Percentiles rank a stretch among this genome's conserved stretches.
These are phyloP conservation scores for Lunasporangiospora selenospora DNA, from an alignment of 192 early-diverging fungal genomes.

Conservation along the genomic window DNA sequence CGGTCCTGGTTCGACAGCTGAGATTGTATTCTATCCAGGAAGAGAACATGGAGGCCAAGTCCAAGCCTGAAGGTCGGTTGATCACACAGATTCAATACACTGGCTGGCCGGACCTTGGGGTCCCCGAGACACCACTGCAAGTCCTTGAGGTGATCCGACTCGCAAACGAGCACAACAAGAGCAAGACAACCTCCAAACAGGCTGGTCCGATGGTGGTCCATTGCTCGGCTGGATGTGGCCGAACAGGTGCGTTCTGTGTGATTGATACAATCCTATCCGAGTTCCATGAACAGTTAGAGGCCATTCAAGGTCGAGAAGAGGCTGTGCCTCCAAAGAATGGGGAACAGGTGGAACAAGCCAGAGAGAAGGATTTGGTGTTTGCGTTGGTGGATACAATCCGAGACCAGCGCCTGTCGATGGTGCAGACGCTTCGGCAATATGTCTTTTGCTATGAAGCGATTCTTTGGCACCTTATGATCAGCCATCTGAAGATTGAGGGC, in stretches of 20 bases:
- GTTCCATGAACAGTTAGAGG: too few species aligned
- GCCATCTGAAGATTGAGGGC: slow-evolving; percentile 20
- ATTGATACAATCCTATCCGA: slow-evolving; percentile 58
- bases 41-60: slow-evolving; percentile 15
- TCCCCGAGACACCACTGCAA: slow-evolving; percentile 60
- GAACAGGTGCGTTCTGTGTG: slow-evolving; percentile 67
- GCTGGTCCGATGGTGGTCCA: slow-evolving; percentile 48
- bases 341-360: slow-evolving; percentile 39
- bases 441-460: slow-evolving; percentile 86
- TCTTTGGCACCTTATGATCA: slow-evolving; percentile 53
- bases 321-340: slow-evolving; percentile 11
- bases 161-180: slow-evolving; percentile 17
- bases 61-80: slow-evolving; percentile 9
- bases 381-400: slow-evolving; percentile 69
- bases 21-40: slow-evolving; percentile 1
- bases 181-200: neutral
- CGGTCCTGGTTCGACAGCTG: slow-evolving; percentile 52
- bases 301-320: slow-evolving; percentile 1
- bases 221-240: slow-evolving; percentile 66
- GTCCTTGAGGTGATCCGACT: slow-evolving; percentile 55
- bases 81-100: slow-evolving; percentile 80
- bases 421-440: slow-evolving; percentile 85
- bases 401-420: slow-evolving; percentile 80
- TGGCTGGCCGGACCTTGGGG: slow-evolving; percentile 84
- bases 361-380: slow-evolving; percentile 66